Conservation (phyloP, 768 basidiomycete genomes). For the Kwoniella sp. region DNA sequence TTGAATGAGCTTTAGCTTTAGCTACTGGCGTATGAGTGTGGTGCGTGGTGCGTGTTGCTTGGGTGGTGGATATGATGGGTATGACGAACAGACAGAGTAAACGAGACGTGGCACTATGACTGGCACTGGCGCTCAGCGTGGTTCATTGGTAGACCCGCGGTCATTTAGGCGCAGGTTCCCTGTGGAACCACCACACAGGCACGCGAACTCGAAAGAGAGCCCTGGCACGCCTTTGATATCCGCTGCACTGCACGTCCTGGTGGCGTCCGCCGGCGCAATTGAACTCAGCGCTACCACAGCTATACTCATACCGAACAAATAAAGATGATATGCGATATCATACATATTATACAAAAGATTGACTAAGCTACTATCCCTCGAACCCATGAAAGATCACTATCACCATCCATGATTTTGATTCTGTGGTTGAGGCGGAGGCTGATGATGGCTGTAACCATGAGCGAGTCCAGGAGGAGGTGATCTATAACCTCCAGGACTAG, state of each 20-base stretch:
- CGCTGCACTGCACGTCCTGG: too few species aligned
- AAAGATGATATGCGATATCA: background rate
- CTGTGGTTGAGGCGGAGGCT: background rate
- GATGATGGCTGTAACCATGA: background rate
- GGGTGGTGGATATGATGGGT: background rate
- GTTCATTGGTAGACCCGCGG: too few species aligned
- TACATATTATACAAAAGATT: background rate
- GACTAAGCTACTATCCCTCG: background rate
- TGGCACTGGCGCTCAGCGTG: background rate
- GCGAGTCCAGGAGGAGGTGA: background rate
- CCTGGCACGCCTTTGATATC: too few species aligned
- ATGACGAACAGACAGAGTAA: background rate
- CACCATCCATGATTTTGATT: background rate
- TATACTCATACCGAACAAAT: too few species aligned
- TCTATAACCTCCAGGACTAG: background rate
- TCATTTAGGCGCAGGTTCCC: too few species aligned
- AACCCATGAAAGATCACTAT: too few species aligned
- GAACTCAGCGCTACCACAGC: too few species aligned
- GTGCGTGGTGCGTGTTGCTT: background rate
- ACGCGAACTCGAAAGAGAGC: too few species aligned
- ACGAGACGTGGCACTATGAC: background rate
- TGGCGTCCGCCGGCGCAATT: too few species aligned
- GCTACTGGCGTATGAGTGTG: background rate
- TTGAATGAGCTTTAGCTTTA: background rate
- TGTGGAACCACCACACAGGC: too few species aligned